These are phyloP conservation scores for Kregervanrija delftensis DNA, from an alignment of 805 yeast species.

Conservation along the genomic window DNA sequence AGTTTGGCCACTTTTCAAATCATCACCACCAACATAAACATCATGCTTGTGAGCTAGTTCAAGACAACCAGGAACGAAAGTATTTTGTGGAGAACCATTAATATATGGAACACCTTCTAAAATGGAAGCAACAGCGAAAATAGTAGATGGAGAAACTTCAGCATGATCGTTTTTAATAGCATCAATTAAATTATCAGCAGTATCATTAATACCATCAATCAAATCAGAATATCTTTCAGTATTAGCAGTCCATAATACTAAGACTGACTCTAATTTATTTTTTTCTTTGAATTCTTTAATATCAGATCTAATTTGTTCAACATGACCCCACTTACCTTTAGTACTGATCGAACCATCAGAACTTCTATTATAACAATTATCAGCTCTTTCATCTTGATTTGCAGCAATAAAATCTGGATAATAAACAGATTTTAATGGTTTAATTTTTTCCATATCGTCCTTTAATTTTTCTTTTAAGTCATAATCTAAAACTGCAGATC, in stretches of 20 bases:
- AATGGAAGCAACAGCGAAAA: conserved; percentile 90
- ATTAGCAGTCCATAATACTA: conserved; percentile 95
- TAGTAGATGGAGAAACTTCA: conserved; percentile 88
- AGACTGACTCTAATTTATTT: conserved; percentile 76
- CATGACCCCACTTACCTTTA: conserved; percentile 79
- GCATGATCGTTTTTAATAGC: conserved; percentile 72
- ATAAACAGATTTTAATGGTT: conserved; percentile 80
- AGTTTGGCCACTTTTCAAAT: conserved; percentile 95
- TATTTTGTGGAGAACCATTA: conserved; percentile 96
- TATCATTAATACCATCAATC: conserved; percentile 76
- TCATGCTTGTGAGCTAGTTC: conserved; percentile 76
- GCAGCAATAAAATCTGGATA: conserved; percentile 97
- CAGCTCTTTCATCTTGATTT: conserved; percentile 87
- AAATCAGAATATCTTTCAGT: conserved; percentile 88
- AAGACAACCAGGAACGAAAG: conserved; percentile 92
- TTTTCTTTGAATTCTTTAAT: conserved; percentile 67
- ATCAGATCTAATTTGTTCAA: conserved; percentile 78
- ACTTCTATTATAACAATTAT: conserved; percentile 65
- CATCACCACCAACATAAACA: conserved; percentile 91
- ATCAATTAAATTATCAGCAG: conserved; percentile 68
- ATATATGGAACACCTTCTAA: conserved; percentile 85
- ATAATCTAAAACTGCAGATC: conserved; percentile 82
- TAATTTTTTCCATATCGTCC: conserved; percentile 51
- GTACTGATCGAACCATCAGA: conserved; percentile 42
- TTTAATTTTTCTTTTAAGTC: conserved; percentile 73